Percentiles rank a stretch among this genome's conserved stretches.
phyloP scores from a whole-genome alignment of 257 asterid species.

The Solanum chilense region DNA sequence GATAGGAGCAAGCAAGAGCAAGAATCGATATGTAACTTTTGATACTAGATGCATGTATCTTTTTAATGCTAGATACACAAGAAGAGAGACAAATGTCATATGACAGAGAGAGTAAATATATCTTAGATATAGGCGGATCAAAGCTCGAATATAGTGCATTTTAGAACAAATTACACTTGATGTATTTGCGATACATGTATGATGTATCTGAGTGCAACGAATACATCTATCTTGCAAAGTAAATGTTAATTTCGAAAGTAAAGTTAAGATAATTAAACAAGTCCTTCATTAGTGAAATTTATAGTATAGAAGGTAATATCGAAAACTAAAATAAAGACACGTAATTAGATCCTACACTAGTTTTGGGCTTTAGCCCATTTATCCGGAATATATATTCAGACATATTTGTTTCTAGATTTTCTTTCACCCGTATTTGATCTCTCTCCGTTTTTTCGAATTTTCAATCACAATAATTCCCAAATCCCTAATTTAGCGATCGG shows the following conservation, averaged over 20 bases:
- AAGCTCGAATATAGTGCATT: background rate
- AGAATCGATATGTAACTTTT: background rate
- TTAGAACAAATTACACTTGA: background rate
- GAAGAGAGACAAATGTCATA: background rate
- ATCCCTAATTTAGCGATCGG: background rate
- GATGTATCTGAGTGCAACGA: background rate
- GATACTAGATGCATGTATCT: background rate
- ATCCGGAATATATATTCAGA: background rate
- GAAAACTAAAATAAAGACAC: background rate
- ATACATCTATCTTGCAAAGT: too few species aligned
- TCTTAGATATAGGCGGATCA: background rate
- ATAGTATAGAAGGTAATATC: too few species aligned
- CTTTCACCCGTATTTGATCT: background rate
- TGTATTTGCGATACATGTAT: background rate
- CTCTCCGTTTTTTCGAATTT: background rate
- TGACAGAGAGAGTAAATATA: background rate
- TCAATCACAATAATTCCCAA: background rate
- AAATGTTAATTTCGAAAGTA: background rate
- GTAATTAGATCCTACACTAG: too few species aligned
- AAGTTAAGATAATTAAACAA: too few species aligned
- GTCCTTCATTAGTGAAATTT: background rate
- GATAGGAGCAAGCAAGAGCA: fast-evolving
- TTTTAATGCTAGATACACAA: background rate
- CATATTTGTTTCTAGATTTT: background rate
- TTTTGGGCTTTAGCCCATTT: background rate